These are phyloP conservation scores for Sequoia sempervirens DNA, from an alignment of 75 land plant genomes.

Conservation along the genomic window DNA sequence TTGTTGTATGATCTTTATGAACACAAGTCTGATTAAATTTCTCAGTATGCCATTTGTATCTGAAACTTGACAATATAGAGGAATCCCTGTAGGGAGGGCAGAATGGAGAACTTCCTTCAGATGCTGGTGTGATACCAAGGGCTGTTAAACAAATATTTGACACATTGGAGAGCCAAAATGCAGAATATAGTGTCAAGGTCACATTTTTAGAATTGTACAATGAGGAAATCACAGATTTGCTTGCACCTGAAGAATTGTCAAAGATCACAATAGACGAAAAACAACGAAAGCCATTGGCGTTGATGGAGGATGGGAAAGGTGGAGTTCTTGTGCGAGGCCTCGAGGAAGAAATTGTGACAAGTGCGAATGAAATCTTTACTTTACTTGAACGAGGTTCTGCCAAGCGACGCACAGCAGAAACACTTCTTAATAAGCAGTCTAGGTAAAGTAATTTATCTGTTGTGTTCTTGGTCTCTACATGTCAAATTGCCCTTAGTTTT, in stretches of 20 bases:
- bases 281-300: slow-evolving; percentile 61
- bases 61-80: neutral
- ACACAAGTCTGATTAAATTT: neutral
- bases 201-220: slow-evolving; percentile 82
- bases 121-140: slow-evolving; percentile 89
- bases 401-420: slow-evolving; percentile 85
- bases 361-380: slow-evolving; percentile 70
- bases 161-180: slow-evolving; percentile 74
- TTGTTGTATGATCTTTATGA: neutral
- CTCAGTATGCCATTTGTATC: neutral
- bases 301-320: slow-evolving; percentile 94
- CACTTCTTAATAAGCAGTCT: slow-evolving; percentile 83
- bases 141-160: slow-evolving; percentile 84
- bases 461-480: neutral
- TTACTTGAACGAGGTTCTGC: slow-evolving; percentile 85
- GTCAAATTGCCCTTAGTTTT: neutral
- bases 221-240: slow-evolving; percentile 86
- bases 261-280: slow-evolving; percentile 51
- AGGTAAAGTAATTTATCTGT: slow-evolving; percentile 31
- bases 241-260: slow-evolving; percentile 73
- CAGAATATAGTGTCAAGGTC: slow-evolving; percentile 85
- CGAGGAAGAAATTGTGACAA: slow-evolving; percentile 87
- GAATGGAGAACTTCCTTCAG: slow-evolving; percentile 59
- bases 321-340: slow-evolving; percentile 84
- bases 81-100: slow-evolving; percentile 37